A percentile compares a stretch with the other conserved stretches of the same genome.
Evolutionary conservation across 768 basidiomycete genomes (phyloP).

Genomic region (Phlebiopsis flavidoalba): DNA sequence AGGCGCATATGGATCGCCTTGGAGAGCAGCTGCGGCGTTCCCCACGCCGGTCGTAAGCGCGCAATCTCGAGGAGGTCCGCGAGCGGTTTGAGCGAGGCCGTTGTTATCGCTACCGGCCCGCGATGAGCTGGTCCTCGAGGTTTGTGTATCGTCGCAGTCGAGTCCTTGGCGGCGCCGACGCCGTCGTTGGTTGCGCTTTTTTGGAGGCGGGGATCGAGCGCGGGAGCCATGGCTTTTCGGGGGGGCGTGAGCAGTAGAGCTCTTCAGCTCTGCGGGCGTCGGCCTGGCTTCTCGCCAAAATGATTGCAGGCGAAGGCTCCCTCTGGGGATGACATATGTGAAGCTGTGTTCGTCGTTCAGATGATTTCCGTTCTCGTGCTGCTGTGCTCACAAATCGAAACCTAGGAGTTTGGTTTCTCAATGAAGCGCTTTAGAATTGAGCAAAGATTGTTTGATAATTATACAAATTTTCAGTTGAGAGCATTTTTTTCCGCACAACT

Average conservation of each 20-base stretch:
- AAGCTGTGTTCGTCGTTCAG: not conserved
- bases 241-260: not conserved
- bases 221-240: slow-evolving; percentile 8
- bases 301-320: not conserved
- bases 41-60: slow-evolving; percentile 32
- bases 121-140: slow-evolving; percentile 53
- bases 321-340: not conserved
- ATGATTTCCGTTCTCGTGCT: not conserved
- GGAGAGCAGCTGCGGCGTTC: slow-evolving; percentile 53
- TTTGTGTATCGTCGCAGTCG: slow-evolving; percentile 27
- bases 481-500: too few species aligned
- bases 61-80: slow-evolving; percentile 68
- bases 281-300: not conserved
- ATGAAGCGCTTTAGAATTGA: too few species aligned
- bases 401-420: too few species aligned
- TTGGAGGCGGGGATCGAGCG: slow-evolving; percentile 20
- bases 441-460: too few species aligned
- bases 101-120: slow-evolving; percentile 48
- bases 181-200: slow-evolving; percentile 17
- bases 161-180: not conserved
- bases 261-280: not conserved
- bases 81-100: slow-evolving; percentile 69
- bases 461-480: too few species aligned
- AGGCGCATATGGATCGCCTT: slow-evolving; percentile 80
- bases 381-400: too few species aligned